Evolutionary conservation across 108 stramenopile species (phyloP).

Genomic region (Fragilaria radians): DNA sequence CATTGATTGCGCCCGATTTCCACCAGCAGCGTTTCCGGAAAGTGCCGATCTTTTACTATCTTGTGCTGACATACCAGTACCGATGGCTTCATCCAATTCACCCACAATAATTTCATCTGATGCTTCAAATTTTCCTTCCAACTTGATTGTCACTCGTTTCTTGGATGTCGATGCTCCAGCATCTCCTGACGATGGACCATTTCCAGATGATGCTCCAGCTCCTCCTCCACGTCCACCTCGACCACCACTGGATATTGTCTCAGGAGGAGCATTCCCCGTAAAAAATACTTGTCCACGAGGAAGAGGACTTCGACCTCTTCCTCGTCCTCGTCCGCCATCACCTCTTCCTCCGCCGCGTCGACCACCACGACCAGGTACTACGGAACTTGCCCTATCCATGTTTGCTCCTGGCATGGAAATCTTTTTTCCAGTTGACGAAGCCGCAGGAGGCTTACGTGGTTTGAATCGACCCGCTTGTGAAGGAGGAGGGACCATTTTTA

Average conservation of each 20-base stretch:
- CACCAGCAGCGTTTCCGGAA: slow-evolving; percentile 11
- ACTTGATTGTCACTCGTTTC: not conserved
- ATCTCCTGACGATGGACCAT: slow-evolving; percentile 10
- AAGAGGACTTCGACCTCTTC: slow-evolving; percentile 37
- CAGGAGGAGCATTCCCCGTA: slow-evolving; percentile 34
- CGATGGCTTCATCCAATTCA: slow-evolving; percentile 54
- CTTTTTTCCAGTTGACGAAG: not conserved
- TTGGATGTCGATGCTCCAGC: slow-evolving; percentile 4
- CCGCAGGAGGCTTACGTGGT: slow-evolving; percentile 53
- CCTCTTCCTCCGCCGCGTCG: slow-evolving; percentile 22
- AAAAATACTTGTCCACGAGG: slow-evolving; percentile 76
- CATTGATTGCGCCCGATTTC: slow-evolving; percentile 21
- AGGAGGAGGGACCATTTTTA: too few relatives aligned
- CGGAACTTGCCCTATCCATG: slow-evolving; percentile 1
- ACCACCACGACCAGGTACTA: slow-evolving; percentile 3
- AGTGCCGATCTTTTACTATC: slow-evolving; percentile 4
- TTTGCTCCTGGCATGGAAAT: slow-evolving; percentile 1
- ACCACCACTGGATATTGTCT: slow-evolving; percentile 2
- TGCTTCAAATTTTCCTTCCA: slow-evolving; percentile 28
- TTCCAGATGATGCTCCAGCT: slow-evolving; percentile 7
- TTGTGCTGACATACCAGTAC: slow-evolving; percentile 4
- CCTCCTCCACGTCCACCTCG: slow-evolving; percentile 9
- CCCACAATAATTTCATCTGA: slow-evolving; percentile 76
- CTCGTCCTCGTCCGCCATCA: slow-evolving; percentile 27
- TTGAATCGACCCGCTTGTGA: slow-evolving; percentile 80